Percentiles rank a stretch among this genome's conserved stretches.
Evolutionary conservation across 495 filamentous ascomycete species (phyloP).

Genomic region (Terfezia boudieri): DNA sequence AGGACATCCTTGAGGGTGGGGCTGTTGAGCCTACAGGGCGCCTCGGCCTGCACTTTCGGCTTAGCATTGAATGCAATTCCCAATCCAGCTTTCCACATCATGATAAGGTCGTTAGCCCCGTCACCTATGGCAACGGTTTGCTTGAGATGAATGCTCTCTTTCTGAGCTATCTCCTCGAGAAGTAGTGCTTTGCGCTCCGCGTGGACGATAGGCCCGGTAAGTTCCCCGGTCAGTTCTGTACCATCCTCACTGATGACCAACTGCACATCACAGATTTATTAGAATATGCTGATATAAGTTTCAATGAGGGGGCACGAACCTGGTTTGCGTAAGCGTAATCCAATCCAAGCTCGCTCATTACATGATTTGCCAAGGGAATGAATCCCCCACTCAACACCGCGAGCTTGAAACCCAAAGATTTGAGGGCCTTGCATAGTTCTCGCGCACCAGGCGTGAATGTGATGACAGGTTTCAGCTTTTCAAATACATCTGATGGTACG

Average conservation of each 20-base stretch:
- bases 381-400: constrained; percentile 88
- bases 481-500: constrained; percentile 56
- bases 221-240: constrained; percentile 55
- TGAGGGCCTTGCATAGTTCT: constrained; percentile 48
- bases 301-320: constrained; percentile 20
- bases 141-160: constrained; percentile 45
- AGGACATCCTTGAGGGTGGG: constrained; percentile 58
- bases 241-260: constrained; percentile 44
- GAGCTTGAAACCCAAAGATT: constrained; percentile 53
- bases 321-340: constrained; percentile 77
- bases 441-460: constrained; percentile 61
- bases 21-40: constrained; percentile 60
- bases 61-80: constrained; percentile 92
- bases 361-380: constrained; percentile 64
- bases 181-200: constrained; percentile 56
- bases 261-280: constrained; percentile 10
- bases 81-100: constrained; percentile 73
- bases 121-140: constrained; percentile 76
- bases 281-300: neutral
- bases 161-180: constrained; percentile 50
- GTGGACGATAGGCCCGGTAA: constrained; percentile 59
- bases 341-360: constrained; percentile 55
- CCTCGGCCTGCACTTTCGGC: constrained; percentile 68
- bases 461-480: constrained; percentile 46
- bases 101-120: constrained; percentile 82